These are phyloP conservation scores for Gossypium schwendimanii DNA, from an alignment of 441 rosid species.

Conservation along the genomic window DNA sequence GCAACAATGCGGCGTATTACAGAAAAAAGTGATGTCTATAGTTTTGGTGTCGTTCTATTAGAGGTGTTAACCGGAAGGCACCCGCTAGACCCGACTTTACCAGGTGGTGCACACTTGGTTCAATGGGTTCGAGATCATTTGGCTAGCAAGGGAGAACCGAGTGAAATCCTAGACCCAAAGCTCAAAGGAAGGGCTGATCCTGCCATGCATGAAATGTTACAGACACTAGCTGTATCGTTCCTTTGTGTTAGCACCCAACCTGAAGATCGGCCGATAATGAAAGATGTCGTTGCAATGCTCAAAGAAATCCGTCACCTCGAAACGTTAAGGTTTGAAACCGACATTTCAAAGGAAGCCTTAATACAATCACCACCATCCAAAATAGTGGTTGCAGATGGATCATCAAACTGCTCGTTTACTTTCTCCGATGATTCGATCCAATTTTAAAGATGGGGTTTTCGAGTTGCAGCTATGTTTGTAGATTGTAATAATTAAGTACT, in stretches of 20 bases:
- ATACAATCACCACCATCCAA: conserved; percentile 39
- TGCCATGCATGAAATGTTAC: conserved; percentile 84
- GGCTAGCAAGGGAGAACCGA: conserved; percentile 51
- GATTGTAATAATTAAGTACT: conserved; percentile 12
- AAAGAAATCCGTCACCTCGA: conserved; percentile 72
- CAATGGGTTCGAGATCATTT: conserved; percentile 84
- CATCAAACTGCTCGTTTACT: conserved; percentile 74
- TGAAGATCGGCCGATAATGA: conserved; percentile 78
- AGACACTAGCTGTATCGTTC: conserved; percentile 77
- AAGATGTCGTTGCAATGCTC: conserved; percentile 86
- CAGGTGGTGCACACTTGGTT: conserved; percentile 72
- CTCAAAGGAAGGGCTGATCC: conserved; percentile 79
- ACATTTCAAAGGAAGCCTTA: conserved; percentile 33
- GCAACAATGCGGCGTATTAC: conserved; percentile 65
- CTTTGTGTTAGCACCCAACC: conserved; percentile 59
- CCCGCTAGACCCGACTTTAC: conserved; percentile 79
- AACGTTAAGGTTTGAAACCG: conserved; percentile 34
- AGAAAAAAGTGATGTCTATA: conserved; percentile 85
- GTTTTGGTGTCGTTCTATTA: conserved; percentile 70
- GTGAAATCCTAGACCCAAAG: conserved; percentile 60
- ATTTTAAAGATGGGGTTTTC: neutral
- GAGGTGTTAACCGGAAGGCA: conserved; percentile 86
- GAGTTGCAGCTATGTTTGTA: conserved; percentile 15
- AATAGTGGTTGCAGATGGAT: conserved; percentile 44
- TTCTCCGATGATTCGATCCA: conserved; percentile 63